These are phyloP conservation scores for Brassica carinata DNA, from an alignment of 345 rosid genomes.

Conservation along the genomic window DNA sequence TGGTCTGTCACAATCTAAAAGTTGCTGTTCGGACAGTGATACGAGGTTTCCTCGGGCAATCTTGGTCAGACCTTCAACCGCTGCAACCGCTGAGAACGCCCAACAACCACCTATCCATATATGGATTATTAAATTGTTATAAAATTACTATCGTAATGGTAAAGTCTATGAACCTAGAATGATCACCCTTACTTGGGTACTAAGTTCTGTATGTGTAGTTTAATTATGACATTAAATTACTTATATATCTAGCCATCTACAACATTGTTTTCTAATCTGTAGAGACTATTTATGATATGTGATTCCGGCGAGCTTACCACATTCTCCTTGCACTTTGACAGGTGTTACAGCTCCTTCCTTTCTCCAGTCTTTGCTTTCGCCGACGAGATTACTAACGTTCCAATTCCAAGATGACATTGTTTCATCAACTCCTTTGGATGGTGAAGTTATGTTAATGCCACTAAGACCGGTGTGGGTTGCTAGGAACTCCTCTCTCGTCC, in stretches of 20 bases:
- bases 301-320: constrained; percentile 37
- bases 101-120: constrained; percentile 54
- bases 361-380: constrained; percentile 44
- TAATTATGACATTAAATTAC: background rate
- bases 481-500: constrained; percentile 57
- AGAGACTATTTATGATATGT: background rate
- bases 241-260: background rate
- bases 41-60: constrained; percentile 48
- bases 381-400: constrained; percentile 28
- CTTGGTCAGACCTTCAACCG: constrained; percentile 53
- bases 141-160: background rate
- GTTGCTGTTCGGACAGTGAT: constrained; percentile 66
- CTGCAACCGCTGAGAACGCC: constrained; percentile 70
- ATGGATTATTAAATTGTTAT: background rate
- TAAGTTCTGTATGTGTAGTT: background rate
- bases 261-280: background rate
- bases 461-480: constrained; percentile 44
- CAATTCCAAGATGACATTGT: constrained; percentile 21
- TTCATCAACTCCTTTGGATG: background rate
- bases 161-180: background rate
- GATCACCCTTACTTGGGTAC: background rate
- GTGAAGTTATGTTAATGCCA: constrained; percentile 14
- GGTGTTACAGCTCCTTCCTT: constrained; percentile 46
- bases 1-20: constrained; percentile 48
- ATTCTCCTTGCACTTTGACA: constrained; percentile 42